Conservation (phyloP, 2,329 filamentous ascomycete species). For the Phaeophleospora eucalypticola region DNA sequence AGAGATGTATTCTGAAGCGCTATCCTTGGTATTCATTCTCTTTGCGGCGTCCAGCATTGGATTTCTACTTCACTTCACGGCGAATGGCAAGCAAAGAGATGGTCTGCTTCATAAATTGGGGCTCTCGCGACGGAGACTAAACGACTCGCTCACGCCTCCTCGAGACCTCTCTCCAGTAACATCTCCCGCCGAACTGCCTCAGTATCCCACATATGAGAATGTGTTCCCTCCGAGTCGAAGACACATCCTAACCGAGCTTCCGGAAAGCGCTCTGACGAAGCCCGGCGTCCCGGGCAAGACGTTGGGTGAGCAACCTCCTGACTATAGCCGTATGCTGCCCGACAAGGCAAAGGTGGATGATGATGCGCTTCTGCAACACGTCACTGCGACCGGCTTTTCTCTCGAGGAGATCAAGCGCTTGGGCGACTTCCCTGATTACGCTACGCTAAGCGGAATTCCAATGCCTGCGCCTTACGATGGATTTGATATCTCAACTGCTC, state of each 20-base stretch:
- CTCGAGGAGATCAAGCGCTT: constrained; percentile 64
- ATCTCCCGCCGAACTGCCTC: constrained; percentile 23
- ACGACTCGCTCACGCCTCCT: constrained; percentile 51
- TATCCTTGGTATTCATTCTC: no score
- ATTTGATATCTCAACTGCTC: constrained; percentile 66
- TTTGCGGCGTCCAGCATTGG: neutral
- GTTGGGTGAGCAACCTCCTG: constrained; percentile 21
- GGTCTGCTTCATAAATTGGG: constrained; percentile 39
- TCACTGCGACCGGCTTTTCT: constrained; percentile 65
- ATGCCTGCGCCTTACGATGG: constrained; percentile 59
- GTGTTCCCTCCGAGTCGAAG: constrained; percentile 53
- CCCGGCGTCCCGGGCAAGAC: constrained; percentile 27
- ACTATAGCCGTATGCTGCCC: constrained; percentile 23
- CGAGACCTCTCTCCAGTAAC: constrained; percentile 51
- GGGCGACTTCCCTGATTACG: constrained; percentile 77
- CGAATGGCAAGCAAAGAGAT: constrained; percentile 37
- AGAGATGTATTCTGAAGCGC: no score
- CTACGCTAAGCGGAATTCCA: constrained; percentile 68
- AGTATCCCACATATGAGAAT: constrained; percentile 39
- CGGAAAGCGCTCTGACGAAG: constrained; percentile 24
- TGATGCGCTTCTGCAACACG: constrained; percentile 15
- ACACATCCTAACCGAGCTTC: constrained; percentile 40
- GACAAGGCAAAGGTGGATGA: constrained; percentile 23
- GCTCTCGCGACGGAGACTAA: constrained; percentile 40
- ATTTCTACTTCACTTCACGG: constrained; percentile 26